Evolutionary conservation across 2,329 filamentous ascomycete species (phyloP).

Genomic region (Sporothrix variecibatus): DNA sequence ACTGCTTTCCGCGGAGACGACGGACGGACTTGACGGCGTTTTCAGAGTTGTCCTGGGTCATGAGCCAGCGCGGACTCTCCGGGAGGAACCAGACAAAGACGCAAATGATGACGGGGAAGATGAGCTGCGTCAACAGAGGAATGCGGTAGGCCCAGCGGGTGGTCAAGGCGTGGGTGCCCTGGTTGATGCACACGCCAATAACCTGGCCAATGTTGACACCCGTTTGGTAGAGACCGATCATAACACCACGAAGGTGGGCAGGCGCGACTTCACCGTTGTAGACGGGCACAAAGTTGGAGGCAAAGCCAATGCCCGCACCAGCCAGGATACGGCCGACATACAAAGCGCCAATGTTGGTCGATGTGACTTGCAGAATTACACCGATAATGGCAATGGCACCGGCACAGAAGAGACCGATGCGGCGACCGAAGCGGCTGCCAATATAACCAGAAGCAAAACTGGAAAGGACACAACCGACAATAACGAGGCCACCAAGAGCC

Average conservation of each 20-base stretch:
- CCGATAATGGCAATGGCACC: background rate
- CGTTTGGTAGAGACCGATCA: conserved; percentile 16
- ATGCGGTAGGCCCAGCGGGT: conserved; percentile 14
- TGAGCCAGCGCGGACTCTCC: conserved; percentile 38
- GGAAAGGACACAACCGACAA: conserved; percentile 1
- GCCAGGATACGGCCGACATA: background rate
- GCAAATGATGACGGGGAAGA: conserved; percentile 3
- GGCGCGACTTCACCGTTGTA: conserved; percentile 14
- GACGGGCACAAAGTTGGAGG: conserved; percentile 11
- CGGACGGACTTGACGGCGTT: conserved; percentile 38
- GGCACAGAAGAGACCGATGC: conserved; percentile 8
- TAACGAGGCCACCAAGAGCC: background rate
- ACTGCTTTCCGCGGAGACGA: conserved; percentile 39
- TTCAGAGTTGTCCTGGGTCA: conserved; percentile 39
- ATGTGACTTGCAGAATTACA: background rate
- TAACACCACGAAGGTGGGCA: background rate
- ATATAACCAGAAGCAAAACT: conserved; percentile 9
- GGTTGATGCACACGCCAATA: conserved; percentile 7
- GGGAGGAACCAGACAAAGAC: conserved; percentile 15
- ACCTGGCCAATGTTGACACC: conserved; percentile 6
- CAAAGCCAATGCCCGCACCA: conserved; percentile 16
- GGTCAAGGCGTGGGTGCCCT: background rate
- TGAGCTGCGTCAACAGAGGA: background rate
- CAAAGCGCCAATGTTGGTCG: background rate
- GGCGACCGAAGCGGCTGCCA: conserved; percentile 19